phyloP scores from a whole-genome alignment of 495 filamentous ascomycete genomes.

The Lepraria neglecta region DNA sequence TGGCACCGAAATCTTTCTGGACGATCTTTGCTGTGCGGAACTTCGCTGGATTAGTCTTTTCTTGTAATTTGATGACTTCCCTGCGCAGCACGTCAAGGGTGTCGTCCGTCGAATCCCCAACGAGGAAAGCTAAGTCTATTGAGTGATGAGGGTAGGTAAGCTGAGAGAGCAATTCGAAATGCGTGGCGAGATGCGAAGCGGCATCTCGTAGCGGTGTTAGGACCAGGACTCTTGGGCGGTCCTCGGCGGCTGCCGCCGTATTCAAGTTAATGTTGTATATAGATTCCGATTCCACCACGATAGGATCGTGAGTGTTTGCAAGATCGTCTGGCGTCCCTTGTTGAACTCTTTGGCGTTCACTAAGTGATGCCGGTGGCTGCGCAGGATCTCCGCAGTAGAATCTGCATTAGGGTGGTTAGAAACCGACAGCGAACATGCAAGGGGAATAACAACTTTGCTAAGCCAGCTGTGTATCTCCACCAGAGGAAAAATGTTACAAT shows the following conservation, averaged over 20 bases:
- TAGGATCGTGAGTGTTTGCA: background rate
- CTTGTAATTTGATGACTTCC: constrained; percentile 67
- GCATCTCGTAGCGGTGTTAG: constrained; percentile 77
- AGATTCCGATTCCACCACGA: background rate
- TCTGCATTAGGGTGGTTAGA: background rate
- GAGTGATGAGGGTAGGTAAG: constrained; percentile 73
- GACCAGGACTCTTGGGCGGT: constrained; percentile 42
- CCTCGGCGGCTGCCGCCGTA: background rate
- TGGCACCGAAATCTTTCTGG: constrained; percentile 66
- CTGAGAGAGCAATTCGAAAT: constrained; percentile 69
- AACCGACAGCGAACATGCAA: background rate
- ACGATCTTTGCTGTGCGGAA: constrained; percentile 65
- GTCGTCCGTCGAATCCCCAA: constrained; percentile 68
- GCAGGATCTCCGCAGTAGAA: background rate
- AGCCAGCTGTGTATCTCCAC: background rate
- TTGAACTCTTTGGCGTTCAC: background rate
- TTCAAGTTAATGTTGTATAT: background rate
- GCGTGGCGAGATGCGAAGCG: constrained; percentile 56
- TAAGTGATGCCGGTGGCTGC: background rate
- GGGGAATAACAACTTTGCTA: background rate
- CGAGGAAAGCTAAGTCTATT: constrained; percentile 75
- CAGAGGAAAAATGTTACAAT: background rate
- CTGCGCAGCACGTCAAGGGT: constrained; percentile 58
- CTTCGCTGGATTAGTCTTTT: constrained; percentile 49
- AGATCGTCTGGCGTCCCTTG: background rate